Percentiles rank a stretch among this genome's conserved stretches.
These are phyloP conservation scores for Poronia punctata DNA, from an alignment of 495 filamentous ascomycete species.

Conservation along the genomic window DNA sequence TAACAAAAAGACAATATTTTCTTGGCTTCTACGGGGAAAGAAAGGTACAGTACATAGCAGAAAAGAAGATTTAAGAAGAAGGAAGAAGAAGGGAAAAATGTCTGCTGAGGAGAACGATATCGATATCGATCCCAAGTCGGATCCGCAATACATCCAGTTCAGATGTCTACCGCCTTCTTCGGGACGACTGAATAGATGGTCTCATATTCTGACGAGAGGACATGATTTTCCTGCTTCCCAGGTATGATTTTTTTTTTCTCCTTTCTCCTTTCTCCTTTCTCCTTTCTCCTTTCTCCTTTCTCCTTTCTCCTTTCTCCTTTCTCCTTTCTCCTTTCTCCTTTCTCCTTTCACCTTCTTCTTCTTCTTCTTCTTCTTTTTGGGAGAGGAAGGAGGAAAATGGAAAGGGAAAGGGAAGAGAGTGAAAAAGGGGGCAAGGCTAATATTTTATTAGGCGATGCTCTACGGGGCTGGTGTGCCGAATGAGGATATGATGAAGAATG, in stretches of 20 bases:
- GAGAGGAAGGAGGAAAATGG: too few species aligned
- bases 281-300: not conserved
- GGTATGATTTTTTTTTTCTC: conserved; percentile 37
- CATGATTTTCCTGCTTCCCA: conserved; percentile 95
- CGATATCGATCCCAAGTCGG: conserved; percentile 27
- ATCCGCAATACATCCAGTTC: conserved; percentile 40
- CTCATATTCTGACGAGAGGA: conserved; percentile 41
- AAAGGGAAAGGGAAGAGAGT: too few species aligned
- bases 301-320: conserved; percentile 8
- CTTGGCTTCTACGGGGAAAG: too few species aligned
- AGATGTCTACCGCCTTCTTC: conserved; percentile 33
- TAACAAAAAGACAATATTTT: too few species aligned
- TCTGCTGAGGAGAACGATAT: conserved; percentile 6
- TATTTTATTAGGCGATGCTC: conserved; percentile 69
- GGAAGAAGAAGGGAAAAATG: too few species aligned
- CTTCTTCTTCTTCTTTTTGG: too few species aligned
- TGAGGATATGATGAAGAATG: conserved; percentile 77
- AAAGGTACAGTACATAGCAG: too few species aligned
- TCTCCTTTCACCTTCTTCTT: too few species aligned
- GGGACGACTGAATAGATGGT: conserved; percentile 42
- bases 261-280: too few species aligned
- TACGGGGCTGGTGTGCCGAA: conserved; percentile 89
- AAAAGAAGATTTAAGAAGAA: too few species aligned
- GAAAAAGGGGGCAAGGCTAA: not conserved
- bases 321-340: too few species aligned